Conservation (phyloP, 768 basidiomycete species). For the Tricholoma saponaceum region DNA sequence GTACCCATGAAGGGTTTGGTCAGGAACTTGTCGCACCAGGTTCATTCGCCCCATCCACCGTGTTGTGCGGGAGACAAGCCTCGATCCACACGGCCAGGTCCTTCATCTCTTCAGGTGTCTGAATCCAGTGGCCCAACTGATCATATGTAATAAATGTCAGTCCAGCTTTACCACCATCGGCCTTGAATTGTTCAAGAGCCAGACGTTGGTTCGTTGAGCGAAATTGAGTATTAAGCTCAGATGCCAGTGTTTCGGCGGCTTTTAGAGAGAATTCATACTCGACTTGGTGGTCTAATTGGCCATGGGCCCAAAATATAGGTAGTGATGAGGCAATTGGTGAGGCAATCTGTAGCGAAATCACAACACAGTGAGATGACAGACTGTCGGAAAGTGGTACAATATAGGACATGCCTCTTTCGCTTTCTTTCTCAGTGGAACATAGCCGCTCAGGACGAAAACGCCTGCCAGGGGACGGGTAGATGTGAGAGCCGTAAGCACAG, state of each 20-base stretch:
- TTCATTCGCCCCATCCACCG: neutral
- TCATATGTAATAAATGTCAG: conserved; percentile 24
- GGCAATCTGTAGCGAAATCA: conserved; percentile 36
- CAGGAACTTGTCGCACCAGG: neutral
- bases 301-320: conserved; percentile 79
- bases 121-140: conserved; percentile 24
- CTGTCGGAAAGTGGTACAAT: neutral
- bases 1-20: neutral
- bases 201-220: conserved; percentile 10
- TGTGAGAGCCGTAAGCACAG: conserved; percentile 53
- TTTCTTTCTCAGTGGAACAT: conserved; percentile 53
- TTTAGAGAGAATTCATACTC: conserved; percentile 41
- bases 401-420: conserved; percentile 39
- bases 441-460: conserved; percentile 56
- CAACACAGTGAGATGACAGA: neutral
- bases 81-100: conserved; percentile 25
- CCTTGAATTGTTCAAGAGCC: conserved; percentile 8
- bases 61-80: neutral
- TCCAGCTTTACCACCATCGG: conserved; percentile 11
- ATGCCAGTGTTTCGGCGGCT: conserved; percentile 45
- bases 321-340: conserved; percentile 41
- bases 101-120: conserved; percentile 15
- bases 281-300: conserved; percentile 58
- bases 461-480: conserved; percentile 51
- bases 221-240: conserved; percentile 40